Evolutionary conservation across 805 yeast genomes (phyloP).

Genomic region (Ogataea trehalophila): DNA sequence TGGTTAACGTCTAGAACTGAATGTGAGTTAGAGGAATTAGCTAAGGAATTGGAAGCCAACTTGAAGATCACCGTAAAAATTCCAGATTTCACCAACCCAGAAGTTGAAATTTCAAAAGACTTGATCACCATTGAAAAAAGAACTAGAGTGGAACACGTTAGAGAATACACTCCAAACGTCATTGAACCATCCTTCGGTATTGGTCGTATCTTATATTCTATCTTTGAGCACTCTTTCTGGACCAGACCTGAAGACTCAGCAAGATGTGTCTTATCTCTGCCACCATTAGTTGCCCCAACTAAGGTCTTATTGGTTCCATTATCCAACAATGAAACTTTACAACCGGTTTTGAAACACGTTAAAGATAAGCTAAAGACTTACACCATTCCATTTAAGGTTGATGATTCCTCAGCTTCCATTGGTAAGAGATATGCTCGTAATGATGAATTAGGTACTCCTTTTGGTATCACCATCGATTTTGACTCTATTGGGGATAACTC

Average conservation of each 20-base stretch:
- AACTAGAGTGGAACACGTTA: slow-evolving; percentile 79
- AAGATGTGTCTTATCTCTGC: slow-evolving; percentile 81
- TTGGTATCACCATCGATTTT: slow-evolving; percentile 95
- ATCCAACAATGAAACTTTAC: slow-evolving; percentile 75
- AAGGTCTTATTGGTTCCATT: slow-evolving; percentile 94
- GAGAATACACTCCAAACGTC: slow-evolving; percentile 95
- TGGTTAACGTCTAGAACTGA: slow-evolving; percentile 75
- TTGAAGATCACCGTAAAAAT: slow-evolving; percentile 64
- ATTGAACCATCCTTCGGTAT: slow-evolving; percentile 99
- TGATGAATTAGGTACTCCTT: slow-evolving; percentile 98
- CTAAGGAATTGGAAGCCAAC: slow-evolving; percentile 56
- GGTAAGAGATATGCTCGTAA: slow-evolving; percentile 98
- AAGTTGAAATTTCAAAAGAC: slow-evolving; percentile 61
- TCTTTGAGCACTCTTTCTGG: slow-evolving; percentile 96
- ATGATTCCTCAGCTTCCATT: slow-evolving; percentile 94
- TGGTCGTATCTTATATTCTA: slow-evolving; percentile 91
- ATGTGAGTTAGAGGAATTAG: slow-evolving; percentile 75
- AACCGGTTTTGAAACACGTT: slow-evolving; percentile 67
- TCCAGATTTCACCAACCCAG: slow-evolving; percentile 54
- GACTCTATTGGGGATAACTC: slow-evolving; percentile 85
- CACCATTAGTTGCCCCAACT: slow-evolving; percentile 96
- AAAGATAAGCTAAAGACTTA: slow-evolving; percentile 66
- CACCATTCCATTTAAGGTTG: slow-evolving; percentile 92
- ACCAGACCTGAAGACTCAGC: slow-evolving; percentile 83
- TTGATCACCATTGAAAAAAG: slow-evolving; percentile 73